Conservation (phyloP, 257 asterid genomes). For the Jaltomata sinuosa region DNA sequence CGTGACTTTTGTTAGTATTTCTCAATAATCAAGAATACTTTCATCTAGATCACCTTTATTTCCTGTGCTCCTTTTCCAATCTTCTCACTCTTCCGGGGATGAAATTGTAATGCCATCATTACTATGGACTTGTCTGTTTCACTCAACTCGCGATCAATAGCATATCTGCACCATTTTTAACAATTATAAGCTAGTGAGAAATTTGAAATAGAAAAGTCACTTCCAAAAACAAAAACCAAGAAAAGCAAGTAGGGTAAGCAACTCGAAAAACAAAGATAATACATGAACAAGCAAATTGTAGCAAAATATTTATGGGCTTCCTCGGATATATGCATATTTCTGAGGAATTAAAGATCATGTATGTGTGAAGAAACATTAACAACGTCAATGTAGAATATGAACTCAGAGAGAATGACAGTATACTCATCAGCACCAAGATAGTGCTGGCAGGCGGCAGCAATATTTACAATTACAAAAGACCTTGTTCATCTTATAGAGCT, state of each 20-base stretch:
- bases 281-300: neutral
- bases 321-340: neutral
- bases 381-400: neutral
- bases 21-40: neutral
- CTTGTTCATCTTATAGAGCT: neutral
- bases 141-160: constrained; percentile 27
- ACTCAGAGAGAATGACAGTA: no score
- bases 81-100: constrained; percentile 64
- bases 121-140: constrained; percentile 55
- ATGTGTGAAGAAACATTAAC: neutral
- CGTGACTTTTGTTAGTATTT: neutral
- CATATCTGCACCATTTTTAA: constrained; percentile 34
- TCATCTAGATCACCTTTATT: constrained; percentile 52
- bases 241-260: neutral
- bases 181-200: neutral
- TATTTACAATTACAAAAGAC: no score
- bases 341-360: neutral
- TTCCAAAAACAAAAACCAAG: neutral
- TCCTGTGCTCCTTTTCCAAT: constrained; percentile 52
- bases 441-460: no score
- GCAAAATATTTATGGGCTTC: neutral
- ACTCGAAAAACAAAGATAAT: neutral
- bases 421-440: no score
- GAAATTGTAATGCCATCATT: constrained; percentile 55
- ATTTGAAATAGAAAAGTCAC: neutral